A percentile compares a stretch with the other conserved stretches of the same genome.
Conservation (phyloP, 2,329 filamentous ascomycete genomes). For the Calonectria ilicicola region DNA sequence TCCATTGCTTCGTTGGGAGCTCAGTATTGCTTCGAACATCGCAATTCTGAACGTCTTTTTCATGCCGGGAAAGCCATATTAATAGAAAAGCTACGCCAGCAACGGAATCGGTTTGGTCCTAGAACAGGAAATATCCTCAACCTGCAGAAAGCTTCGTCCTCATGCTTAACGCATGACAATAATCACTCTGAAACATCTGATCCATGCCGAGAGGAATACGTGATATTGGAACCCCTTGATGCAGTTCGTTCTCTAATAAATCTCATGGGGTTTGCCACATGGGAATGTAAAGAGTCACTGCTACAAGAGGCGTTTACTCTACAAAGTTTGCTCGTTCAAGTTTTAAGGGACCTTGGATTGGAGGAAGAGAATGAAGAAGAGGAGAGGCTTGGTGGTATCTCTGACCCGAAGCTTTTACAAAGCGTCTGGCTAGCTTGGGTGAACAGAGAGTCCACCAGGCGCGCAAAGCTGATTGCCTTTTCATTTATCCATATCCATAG, state of each 20-base stretch:
- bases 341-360: constrained; percentile 49
- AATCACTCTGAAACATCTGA: background rate
- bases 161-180: background rate
- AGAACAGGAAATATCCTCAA: constrained; percentile 41
- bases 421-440: constrained; percentile 47
- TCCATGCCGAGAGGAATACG: background rate
- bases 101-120: constrained; percentile 35
- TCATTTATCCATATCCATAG: constrained; percentile 54
- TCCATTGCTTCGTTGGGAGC: constrained; percentile 50
- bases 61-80: constrained; percentile 47
- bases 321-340: constrained; percentile 48
- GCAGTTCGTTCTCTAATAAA: constrained; percentile 48
- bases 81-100: constrained; percentile 43
- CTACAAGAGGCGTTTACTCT: constrained; percentile 50
- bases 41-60: constrained; percentile 49
- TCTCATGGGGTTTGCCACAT: constrained; percentile 54
- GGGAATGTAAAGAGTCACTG: constrained; percentile 48
- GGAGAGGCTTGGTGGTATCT: background rate
- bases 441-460: constrained; percentile 46
- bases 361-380: constrained; percentile 37
- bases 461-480: constrained; percentile 53
- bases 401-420: background rate
- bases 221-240: constrained; percentile 47
- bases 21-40: constrained; percentile 54
- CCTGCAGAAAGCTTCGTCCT: background rate